These are phyloP conservation scores for Venturiaceae sp. DNA, from an alignment of 2,329 filamentous ascomycete species.

Conservation along the genomic window DNA sequence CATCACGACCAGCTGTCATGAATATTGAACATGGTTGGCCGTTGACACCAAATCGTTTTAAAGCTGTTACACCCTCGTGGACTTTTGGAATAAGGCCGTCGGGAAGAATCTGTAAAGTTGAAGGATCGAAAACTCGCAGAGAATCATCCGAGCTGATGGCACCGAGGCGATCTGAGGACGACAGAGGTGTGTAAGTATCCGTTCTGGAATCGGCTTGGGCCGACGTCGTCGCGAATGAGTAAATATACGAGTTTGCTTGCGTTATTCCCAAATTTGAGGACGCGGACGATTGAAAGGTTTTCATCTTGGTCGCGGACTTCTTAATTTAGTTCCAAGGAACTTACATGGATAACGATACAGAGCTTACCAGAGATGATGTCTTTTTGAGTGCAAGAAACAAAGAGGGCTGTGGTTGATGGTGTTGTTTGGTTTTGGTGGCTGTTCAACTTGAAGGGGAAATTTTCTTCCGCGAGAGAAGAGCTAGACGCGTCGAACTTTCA, in stretches of 20 bases:
- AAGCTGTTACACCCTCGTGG: constrained; percentile 54
- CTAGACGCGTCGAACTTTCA: background rate
- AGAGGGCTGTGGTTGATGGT: no score
- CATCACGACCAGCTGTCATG: constrained; percentile 64
- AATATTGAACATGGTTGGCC: constrained; percentile 45
- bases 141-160: constrained; percentile 62
- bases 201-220: constrained; percentile 7
- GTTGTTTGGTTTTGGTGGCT: background rate
- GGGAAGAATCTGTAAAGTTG: constrained; percentile 43
- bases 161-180: constrained; percentile 33
- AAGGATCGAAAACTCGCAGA: constrained; percentile 55
- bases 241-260: constrained; percentile 38
- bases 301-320: background rate
- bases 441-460: background rate
- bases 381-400: background rate
- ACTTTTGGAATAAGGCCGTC: constrained; percentile 38
- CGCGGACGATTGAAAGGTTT: background rate
- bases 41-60: constrained; percentile 5
- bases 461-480: background rate
- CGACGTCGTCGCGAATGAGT: constrained; percentile 40
- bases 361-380: background rate
- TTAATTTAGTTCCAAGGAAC: background rate
- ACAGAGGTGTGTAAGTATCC: background rate
- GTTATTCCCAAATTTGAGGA: constrained; percentile 2
- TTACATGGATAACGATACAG: background rate